Evolutionary conservation across 2,329 filamentous ascomycete genomes (phyloP).

Genomic region (Nothophaeocryptopus gaeumannii): DNA sequence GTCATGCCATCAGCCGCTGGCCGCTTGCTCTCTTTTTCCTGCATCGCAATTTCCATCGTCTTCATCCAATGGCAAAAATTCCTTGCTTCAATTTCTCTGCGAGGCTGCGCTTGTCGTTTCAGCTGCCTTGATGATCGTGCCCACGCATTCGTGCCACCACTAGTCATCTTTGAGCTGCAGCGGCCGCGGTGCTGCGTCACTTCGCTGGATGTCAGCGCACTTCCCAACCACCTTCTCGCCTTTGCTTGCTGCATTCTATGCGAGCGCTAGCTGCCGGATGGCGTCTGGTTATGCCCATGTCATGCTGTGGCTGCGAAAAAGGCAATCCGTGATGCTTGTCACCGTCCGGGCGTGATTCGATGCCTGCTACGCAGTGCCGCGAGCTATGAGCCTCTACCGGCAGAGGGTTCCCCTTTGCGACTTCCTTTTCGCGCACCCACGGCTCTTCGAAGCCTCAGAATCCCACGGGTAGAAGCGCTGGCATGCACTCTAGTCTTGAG

Average conservation of each 20-base stretch:
- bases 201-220: conserved; percentile 18
- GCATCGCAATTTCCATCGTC: conserved; percentile 11
- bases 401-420: conserved; percentile 11
- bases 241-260: conserved; percentile 15
- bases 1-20: conserved; percentile 16
- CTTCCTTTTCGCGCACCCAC: conserved; percentile 6
- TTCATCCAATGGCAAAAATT: conserved; percentile 26
- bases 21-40: conserved; percentile 7
- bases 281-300: conserved; percentile 12
- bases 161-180: conserved; percentile 15
- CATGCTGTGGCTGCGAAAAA: conserved; percentile 18
- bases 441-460: neutral
- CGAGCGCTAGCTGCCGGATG: conserved; percentile 18
- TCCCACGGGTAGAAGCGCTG: neutral
- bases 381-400: conserved; percentile 20
- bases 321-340: conserved; percentile 20
- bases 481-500: neutral
- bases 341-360: conserved; percentile 17
- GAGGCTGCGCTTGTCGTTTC: conserved; percentile 16
- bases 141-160: conserved; percentile 11
- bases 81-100: conserved; percentile 18
- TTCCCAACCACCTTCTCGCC: conserved; percentile 21
- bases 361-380: conserved; percentile 16
- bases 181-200: conserved; percentile 18
- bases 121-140: conserved; percentile 11